Evolutionary conservation across 306 rosid species (phyloP).

Genomic region (Sophora flavescens): DNA sequence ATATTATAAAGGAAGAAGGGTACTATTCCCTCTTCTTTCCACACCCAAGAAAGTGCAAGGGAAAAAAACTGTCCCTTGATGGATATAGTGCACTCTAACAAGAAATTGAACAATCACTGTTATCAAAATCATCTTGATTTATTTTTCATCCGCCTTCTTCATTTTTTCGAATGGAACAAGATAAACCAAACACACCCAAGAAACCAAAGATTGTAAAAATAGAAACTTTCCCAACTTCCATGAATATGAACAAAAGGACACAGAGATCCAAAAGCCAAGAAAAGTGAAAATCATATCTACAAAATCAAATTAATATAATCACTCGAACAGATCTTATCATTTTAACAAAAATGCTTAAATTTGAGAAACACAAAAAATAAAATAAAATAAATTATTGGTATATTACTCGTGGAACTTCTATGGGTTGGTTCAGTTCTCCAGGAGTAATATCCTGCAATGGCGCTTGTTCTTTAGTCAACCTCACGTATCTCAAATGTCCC

Average conservation of each 20-base stretch:
- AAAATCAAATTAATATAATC: neutral
- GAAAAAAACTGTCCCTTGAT: neutral
- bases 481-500: conserved; percentile 60
- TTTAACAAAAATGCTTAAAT: neutral
- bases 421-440: conserved; percentile 66
- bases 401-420: conserved; percentile 55
- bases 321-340: no score
- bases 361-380: neutral
- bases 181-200: neutral
- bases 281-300: neutral
- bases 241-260: neutral
- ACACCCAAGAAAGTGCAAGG: neutral
- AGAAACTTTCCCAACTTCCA: neutral
- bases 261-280: neutral
- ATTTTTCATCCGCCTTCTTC: neutral
- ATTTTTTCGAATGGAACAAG: neutral
- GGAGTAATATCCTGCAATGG: conserved; percentile 57
- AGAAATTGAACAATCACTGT: neutral
- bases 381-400: no score
- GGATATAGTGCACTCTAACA: neutral
- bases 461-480: conserved; percentile 49
- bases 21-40: neutral
- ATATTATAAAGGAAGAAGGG: no score
- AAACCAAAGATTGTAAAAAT: neutral
- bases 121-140: neutral